Percentiles rank a stretch among this genome's conserved stretches.
Conservation (phyloP, 805 yeast genomes). For the Debaryomyces prosopidis region DNA sequence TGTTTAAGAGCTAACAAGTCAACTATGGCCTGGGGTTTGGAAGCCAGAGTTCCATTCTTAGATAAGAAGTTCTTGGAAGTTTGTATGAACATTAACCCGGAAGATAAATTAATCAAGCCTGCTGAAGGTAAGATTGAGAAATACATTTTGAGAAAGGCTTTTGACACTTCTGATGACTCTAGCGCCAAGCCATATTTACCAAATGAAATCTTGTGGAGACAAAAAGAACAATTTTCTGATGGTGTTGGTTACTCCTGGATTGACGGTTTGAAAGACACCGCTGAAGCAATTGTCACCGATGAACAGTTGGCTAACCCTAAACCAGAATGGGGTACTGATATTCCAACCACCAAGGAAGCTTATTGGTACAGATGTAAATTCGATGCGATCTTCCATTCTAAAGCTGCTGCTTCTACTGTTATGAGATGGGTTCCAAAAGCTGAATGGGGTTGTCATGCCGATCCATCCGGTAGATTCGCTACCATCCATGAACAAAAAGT, state of each 20-base stretch:
- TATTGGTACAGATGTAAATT: slow-evolving; percentile 98
- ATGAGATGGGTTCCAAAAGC: slow-evolving; percentile 99
- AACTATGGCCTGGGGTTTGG: slow-evolving; percentile 99
- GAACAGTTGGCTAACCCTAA: slow-evolving; percentile 90
- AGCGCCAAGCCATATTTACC: slow-evolving; percentile 84
- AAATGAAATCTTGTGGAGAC: slow-evolving; percentile 97
- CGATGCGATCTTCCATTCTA: slow-evolving; percentile 82
- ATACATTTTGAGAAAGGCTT: slow-evolving; percentile 95
- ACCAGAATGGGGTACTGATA: slow-evolving; percentile 93
- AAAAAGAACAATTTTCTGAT: slow-evolving; percentile 98
- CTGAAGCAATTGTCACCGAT: slow-evolving; percentile 82
- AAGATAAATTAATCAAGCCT: slow-evolving; percentile 79
- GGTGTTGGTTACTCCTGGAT: slow-evolving; percentile 99
- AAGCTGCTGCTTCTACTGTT: slow-evolving; percentile 93
- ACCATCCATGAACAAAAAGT: slow-evolving; percentile 73
- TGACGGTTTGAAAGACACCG: slow-evolving; percentile 94
- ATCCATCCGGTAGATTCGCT: slow-evolving; percentile 97
- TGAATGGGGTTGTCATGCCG: slow-evolving; percentile 99
- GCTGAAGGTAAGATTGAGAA: slow-evolving; percentile 84
- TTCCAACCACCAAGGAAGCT: slow-evolving; percentile 98
- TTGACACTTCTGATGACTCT: slow-evolving; percentile 88
- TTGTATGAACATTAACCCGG: slow-evolving; percentile 93
- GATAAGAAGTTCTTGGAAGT: slow-evolving; percentile 90
- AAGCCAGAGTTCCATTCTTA: slow-evolving; percentile 98
- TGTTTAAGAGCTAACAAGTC: slow-evolving; percentile 99